These are phyloP conservation scores for Pseudogymnoascus sp. DNA, from an alignment of 2,329 filamentous ascomycete species.

Conservation along the genomic window DNA sequence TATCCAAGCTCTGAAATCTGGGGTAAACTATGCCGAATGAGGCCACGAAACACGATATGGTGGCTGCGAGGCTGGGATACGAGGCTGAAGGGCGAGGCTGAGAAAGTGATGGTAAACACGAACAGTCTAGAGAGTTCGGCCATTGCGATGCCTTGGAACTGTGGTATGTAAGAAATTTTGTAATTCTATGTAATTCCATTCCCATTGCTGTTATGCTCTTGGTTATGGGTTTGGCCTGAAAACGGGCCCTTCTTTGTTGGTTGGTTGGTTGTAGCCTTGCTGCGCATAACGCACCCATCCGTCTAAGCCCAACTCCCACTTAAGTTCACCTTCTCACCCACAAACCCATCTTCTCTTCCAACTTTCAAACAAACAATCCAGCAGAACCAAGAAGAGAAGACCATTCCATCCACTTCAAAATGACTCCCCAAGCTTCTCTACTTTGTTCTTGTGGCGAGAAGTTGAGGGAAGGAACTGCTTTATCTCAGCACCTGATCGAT, in stretches of 20 bases:
- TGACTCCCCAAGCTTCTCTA: neutral
- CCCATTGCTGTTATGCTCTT: neutral
- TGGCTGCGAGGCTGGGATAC: neutral
- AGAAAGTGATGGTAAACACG: neutral
- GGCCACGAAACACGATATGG: neutral
- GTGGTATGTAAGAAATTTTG: too few relatives aligned
- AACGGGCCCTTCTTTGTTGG: neutral
- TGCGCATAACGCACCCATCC: neutral
- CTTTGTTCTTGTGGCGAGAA: neutral
- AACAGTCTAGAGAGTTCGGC: neutral
- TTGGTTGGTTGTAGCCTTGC: constrained; percentile 1
- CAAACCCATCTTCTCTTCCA: neutral
- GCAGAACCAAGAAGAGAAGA: neutral
- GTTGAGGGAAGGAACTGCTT: neutral
- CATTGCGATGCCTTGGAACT: neutral
- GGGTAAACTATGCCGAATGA: constrained; percentile 4
- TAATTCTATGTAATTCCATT: neutral
- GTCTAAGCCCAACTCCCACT: neutral
- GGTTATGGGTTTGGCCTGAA: neutral
- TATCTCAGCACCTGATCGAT: neutral
- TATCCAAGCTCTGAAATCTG: constrained; percentile 5
- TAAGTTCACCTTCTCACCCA: neutral
- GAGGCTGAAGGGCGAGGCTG: neutral
- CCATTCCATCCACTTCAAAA: neutral
- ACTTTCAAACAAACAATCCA: neutral